Percentiles rank a stretch among this genome's conserved stretches.
phyloP scores from a whole-genome alignment of 306 rosid genomes.

The Carpinus fangiana region DNA sequence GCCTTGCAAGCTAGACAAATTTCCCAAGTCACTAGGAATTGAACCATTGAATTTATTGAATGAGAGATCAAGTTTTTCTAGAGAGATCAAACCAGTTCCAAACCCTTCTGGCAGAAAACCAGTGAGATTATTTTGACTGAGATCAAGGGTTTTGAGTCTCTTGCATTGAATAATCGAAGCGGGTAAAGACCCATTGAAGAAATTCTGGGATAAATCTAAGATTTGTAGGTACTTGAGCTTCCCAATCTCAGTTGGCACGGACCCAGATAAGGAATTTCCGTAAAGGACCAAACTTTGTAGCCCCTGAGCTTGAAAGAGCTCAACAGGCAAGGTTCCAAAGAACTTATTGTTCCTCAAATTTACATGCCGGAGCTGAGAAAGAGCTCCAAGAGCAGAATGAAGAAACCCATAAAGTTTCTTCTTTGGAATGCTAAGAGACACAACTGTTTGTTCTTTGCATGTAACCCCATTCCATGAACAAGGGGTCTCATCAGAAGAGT shows the following conservation, averaged over 20 bases:
- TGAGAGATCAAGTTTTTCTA: conserved; percentile 76
- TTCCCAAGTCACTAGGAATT: conserved; percentile 80
- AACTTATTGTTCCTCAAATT: conserved; percentile 82
- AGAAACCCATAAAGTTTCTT: conserved; percentile 76
- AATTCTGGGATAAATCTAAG: conserved; percentile 85
- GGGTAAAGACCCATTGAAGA: conserved; percentile 78
- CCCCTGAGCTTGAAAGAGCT: conserved; percentile 75
- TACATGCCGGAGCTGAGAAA: conserved; percentile 77
- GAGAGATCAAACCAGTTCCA: conserved; percentile 56
- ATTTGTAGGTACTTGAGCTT: conserved; percentile 76
- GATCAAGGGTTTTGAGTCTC: conserved; percentile 68
- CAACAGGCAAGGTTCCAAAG: conserved; percentile 61
- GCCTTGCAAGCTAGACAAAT: conserved; percentile 79
- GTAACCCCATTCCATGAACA: conserved; percentile 93
- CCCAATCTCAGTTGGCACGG: conserved; percentile 72
- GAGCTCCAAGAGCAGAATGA: conserved; percentile 72
- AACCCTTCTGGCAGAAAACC: conserved; percentile 67
- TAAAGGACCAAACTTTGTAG: conserved; percentile 90
- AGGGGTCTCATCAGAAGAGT: conserved; percentile 71
- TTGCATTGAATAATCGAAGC: conserved; percentile 59
- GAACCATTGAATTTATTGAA: conserved; percentile 72
- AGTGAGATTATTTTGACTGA: conserved; percentile 75
- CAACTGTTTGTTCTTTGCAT: conserved; percentile 75
- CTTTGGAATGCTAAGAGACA: conserved; percentile 84
- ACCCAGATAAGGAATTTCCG: conserved; percentile 91